Evolutionary conservation across 2,329 filamentous ascomycete species (phyloP).

Genomic region (Aspergillus caelatus): DNA sequence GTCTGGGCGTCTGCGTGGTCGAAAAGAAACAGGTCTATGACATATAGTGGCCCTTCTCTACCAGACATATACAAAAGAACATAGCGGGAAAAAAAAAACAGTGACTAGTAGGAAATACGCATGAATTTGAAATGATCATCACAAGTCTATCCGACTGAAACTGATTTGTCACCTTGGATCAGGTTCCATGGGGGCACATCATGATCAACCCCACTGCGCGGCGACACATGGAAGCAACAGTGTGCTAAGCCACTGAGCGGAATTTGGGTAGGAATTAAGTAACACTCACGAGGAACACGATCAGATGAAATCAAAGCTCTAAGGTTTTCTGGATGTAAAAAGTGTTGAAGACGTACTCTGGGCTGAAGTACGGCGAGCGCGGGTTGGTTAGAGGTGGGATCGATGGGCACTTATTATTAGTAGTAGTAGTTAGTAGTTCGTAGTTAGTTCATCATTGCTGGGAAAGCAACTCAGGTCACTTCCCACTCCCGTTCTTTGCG

Average conservation of each 20-base stretch:
- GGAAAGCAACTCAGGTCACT: neutral
- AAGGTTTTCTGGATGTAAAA: constrained; percentile 1
- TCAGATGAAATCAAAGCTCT: neutral
- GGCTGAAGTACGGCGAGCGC: constrained; percentile 2
- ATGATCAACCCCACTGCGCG: constrained; percentile 20
- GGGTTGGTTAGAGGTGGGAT: constrained; percentile 12
- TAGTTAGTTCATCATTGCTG: constrained; percentile 2
- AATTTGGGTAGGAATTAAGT: neutral
- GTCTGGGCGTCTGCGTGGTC: constrained; percentile 10
- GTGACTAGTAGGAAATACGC: neutral
- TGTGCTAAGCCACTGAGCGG: constrained; percentile 11
- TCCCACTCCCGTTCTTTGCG: neutral
- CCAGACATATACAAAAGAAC: neutral
- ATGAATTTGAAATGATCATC: constrained; percentile 4
- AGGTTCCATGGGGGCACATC: constrained; percentile 12
- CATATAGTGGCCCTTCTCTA: constrained; percentile 3
- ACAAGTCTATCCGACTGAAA: constrained; percentile 8
- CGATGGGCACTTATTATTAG: constrained; percentile 21
- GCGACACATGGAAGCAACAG: constrained; percentile 13
- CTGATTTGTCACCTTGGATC: constrained; percentile 11
- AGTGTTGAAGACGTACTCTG: neutral
- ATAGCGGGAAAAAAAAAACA: neutral
- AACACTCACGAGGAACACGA: constrained; percentile 17
- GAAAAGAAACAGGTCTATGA: constrained; percentile 6
- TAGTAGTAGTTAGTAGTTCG: constrained; percentile 7